phyloP scores from a whole-genome alignment of 2,329 filamentous ascomycete species.

The Fusarium buxicola region DNA sequence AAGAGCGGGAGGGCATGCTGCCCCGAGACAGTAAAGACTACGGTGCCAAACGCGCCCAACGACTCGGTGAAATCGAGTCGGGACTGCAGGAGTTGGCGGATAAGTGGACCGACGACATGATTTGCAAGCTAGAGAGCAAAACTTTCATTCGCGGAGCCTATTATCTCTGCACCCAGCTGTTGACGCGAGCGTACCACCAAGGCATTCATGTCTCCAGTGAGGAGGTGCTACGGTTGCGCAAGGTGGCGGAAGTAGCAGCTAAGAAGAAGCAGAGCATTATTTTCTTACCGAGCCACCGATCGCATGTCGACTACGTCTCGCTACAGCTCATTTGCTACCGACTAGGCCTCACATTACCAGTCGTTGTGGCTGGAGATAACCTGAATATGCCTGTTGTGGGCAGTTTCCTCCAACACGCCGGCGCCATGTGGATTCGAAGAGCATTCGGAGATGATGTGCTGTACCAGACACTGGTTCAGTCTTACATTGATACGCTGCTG shows the following conservation, averaged over 20 bases:
- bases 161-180: conserved; percentile 86
- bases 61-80: conserved; percentile 74
- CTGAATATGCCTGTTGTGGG: conserved; percentile 94
- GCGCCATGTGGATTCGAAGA: conserved; percentile 94
- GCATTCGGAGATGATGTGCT: conserved; percentile 93
- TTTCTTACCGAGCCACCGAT: conserved; percentile 93
- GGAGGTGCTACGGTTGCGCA: conserved; percentile 85
- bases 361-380: conserved; percentile 95
- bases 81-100: conserved; percentile 85
- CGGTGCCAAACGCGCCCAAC: conserved; percentile 61
- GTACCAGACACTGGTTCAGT: conserved; percentile 92
- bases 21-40: conserved; percentile 67
- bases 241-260: conserved; percentile 84
- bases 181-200: conserved; percentile 95
- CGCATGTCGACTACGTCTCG: conserved; percentile 96
- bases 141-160: conserved; percentile 92
- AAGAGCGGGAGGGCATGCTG: conserved; percentile 80
- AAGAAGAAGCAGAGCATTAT: conserved; percentile 94
- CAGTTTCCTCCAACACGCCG: conserved; percentile 92
- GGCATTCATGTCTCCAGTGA: conserved; percentile 97
- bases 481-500: conserved; percentile 92
- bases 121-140: conserved; percentile 98
- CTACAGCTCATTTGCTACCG: conserved; percentile 96
- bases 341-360: conserved; percentile 86
- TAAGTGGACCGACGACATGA: conserved; percentile 92